Base-by-base conservation (phyloP, 805 yeast genomes). In the Candida incommunis region DNA sequence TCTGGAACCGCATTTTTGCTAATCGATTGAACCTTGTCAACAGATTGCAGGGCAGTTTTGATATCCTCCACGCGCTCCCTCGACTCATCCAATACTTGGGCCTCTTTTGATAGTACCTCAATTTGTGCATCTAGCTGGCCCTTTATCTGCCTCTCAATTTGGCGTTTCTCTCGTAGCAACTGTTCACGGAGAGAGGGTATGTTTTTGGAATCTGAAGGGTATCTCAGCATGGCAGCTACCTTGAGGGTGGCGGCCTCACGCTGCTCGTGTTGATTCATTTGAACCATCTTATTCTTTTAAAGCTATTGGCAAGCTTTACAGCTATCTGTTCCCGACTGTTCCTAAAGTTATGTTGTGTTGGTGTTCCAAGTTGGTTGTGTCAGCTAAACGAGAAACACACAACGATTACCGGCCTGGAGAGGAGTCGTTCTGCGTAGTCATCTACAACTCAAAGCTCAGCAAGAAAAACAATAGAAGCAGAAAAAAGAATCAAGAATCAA, bases 71-170 rank as follows among this genome's bases (percentile, higher is more conserved):
- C 62, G 41, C 62, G 63, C 4, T 54, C 53, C 47, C 71, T 69
- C 34, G 74, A 67, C 20, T 58, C 54, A 13, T 50, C 51, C 42
- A 64, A 50, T 50, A 63, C 42, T 58, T 57, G 47, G 58, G 66
- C 45, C 26, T 63, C 52, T 58, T 51, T 65, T 51, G 75, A 62
- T 1, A 82, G 72, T 5, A 73, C 63, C 41, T 75, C 78, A 46
- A 76, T 72, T 51, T 78, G 85, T 34, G 70, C 70, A 55, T 74
- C 76, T n/a, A 85, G 75, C 43, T 80, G 82, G 35, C 81, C 64
- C 54, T 75, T 76, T 50, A 90, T 66, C 57, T 86, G 90, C 42
- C 80, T 68, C 53, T 85, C 95, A 11, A 86, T 67, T 2, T 82
- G 71, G 0, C 80, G 70, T 58, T 83, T 84, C 56, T 90, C 95